These are phyloP conservation scores for Ligustrum vulgare DNA, from an alignment of 257 asterid genomes.

Conservation along the genomic window DNA sequence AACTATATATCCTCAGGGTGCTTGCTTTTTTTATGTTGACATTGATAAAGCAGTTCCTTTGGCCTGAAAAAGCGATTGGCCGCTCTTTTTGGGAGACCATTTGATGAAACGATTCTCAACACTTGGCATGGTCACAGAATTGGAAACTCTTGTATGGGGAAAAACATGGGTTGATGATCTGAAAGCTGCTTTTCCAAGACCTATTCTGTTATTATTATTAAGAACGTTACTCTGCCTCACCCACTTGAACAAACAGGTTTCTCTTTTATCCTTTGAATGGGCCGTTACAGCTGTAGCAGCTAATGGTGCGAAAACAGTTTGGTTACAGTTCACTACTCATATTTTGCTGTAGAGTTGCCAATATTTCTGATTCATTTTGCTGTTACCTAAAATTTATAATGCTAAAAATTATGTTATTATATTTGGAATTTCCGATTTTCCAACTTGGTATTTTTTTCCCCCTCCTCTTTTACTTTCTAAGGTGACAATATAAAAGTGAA, in stretches of 20 bases:
- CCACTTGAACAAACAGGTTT: neutral
- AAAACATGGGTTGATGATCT: neutral
- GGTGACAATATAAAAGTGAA: neutral
- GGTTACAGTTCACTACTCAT: neutral
- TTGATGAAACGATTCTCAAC: neutral
- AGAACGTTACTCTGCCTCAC: neutral
- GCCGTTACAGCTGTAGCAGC: neutral
- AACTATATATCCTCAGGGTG: slow-evolving; percentile 2
- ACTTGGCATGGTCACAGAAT: neutral
- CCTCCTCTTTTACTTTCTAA: neutral
- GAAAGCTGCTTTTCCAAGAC: neutral
- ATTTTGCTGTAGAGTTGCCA: neutral
- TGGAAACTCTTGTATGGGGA: slow-evolving; percentile 1
- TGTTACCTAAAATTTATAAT: neutral
- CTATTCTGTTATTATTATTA: neutral
- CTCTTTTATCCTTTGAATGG: neutral
- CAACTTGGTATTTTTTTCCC: neutral
- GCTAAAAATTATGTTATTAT: neutral
- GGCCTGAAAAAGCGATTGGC: slow-evolving; percentile 6
- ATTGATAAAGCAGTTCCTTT: slow-evolving; percentile 14
- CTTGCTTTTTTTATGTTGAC: slow-evolving; percentile 8
- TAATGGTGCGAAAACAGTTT: neutral
- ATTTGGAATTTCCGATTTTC: neutral
- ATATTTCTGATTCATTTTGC: neutral
- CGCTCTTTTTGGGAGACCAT: slow-evolving; percentile 14